Conservation (phyloP, 106 monocot genomes). For the Dendrobium nobile region DNA sequence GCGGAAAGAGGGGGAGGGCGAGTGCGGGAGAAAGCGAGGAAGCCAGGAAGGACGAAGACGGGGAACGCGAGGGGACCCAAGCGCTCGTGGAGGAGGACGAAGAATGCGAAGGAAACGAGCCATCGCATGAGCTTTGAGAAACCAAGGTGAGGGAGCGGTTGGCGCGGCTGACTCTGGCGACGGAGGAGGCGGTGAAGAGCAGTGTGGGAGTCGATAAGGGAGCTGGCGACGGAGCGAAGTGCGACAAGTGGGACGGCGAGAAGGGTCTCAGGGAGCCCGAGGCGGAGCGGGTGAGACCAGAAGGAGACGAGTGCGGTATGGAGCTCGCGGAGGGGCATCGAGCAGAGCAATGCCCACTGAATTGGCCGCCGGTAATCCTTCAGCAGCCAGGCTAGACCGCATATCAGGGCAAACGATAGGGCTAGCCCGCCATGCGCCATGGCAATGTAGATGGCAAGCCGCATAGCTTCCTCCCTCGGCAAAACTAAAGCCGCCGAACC, state of each 20-base stretch:
- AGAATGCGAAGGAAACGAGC: slow-evolving; percentile 20
- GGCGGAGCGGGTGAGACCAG: slow-evolving; percentile 57
- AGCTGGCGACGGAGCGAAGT: slow-evolving; percentile 40
- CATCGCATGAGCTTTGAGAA: slow-evolving; percentile 22
- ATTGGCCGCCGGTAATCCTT: slow-evolving; percentile 72
- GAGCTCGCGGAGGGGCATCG: slow-evolving; percentile 77
- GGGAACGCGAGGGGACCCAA: background rate
- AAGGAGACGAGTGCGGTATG: slow-evolving; percentile 60
- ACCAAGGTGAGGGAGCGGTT: slow-evolving; percentile 11
- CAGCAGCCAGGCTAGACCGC: slow-evolving; percentile 61
- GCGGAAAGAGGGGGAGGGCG: slow-evolving; percentile 4
- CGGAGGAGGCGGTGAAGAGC: slow-evolving; percentile 32
- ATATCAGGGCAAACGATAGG: slow-evolving; percentile 47
- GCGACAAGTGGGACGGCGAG: slow-evolving; percentile 59
- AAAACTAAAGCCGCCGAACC: background rate
- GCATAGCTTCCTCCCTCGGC: slow-evolving; percentile 10
- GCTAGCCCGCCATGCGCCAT: slow-evolving; percentile 86
- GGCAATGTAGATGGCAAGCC: slow-evolving; percentile 76
- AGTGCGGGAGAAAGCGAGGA: slow-evolving; percentile 10
- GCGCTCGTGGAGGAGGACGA: slow-evolving; percentile 11
- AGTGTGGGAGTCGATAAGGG: slow-evolving; percentile 49
- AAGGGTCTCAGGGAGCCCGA: slow-evolving; percentile 39
- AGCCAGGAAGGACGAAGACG: slow-evolving; percentile 9
- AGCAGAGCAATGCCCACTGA: slow-evolving; percentile 85
- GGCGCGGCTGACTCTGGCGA: background rate